These are phyloP conservation scores for Scenedesmus sp. DNA, from an alignment of 163 green algal genomes.

Conservation along the genomic window DNA sequence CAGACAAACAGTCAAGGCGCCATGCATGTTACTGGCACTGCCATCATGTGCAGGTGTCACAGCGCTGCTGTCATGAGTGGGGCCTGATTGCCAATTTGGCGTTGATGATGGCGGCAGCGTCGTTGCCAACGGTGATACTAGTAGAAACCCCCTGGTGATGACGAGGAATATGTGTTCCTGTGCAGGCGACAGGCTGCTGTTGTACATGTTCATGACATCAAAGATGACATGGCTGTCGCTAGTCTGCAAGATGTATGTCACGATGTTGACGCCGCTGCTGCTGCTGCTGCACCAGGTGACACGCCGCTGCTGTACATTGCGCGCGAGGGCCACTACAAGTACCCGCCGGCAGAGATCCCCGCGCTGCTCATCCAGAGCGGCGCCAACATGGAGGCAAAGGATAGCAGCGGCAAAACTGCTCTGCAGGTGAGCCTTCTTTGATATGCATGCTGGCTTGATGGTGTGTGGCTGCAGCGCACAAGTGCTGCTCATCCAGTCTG, in stretches of 20 bases:
- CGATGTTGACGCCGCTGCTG: too few species aligned
- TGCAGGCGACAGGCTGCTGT: slow-evolving; percentile 57
- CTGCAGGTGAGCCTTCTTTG: slow-evolving; percentile 52
- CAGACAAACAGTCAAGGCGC: too few species aligned
- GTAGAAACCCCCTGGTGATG: too few species aligned
- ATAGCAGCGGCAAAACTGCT: slow-evolving; percentile 52
- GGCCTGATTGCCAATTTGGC: too few species aligned
- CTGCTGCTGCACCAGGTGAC: slow-evolving; percentile 33
- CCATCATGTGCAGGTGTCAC: too few species aligned
- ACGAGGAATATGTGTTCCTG: too few species aligned
- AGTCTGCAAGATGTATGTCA: too few species aligned
- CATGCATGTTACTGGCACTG: too few species aligned
- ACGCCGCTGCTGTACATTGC: slow-evolving; percentile 65
- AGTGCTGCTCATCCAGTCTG: slow-evolving; percentile 42
- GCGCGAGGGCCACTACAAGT: slow-evolving; percentile 65
- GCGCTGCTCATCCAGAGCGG: slow-evolving; percentile 58
- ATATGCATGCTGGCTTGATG: neutral
- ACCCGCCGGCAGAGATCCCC: slow-evolving; percentile 61
- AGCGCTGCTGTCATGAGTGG: too few species aligned
- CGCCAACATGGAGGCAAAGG: slow-evolving; percentile 61
- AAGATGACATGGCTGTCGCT: too few species aligned
- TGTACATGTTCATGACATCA: slow-evolving; percentile 43
- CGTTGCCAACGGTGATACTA: too few species aligned
- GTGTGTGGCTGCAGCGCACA: neutral
- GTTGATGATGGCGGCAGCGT: too few species aligned